Percentiles rank a stretch among this genome's conserved stretches.
Evolutionary conservation across 129 eudicot species (phyloP).

Genomic region (Helichrysum umbraculigerum): DNA sequence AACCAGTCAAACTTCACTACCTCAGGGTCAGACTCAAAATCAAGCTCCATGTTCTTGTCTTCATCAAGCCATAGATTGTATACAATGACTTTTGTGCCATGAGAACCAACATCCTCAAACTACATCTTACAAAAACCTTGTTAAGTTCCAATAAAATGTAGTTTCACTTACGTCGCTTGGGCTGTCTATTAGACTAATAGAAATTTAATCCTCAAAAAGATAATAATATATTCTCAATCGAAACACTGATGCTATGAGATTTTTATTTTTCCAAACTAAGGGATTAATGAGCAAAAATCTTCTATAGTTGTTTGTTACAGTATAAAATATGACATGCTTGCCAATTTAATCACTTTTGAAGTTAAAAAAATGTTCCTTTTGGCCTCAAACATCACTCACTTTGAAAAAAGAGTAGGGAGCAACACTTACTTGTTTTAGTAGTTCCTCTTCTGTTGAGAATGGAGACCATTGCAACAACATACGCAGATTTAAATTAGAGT

Average conservation of each 20-base stretch:
- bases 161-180: background rate
- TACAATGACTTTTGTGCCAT: conserved; percentile 78
- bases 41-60: conserved; percentile 70
- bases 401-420: background rate
- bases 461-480: conserved; percentile 91
- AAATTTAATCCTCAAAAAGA: conserved; percentile 5
- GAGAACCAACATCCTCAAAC: conserved; percentile 74
- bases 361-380: background rate
- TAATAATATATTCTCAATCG: background rate
- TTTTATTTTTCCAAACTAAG: background rate
- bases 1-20: conserved; percentile 31
- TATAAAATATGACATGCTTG: background rate
- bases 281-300: background rate
- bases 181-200: too few relatives aligned
- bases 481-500: conserved; percentile 46
- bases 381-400: conserved; percentile 3
- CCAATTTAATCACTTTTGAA: background rate
- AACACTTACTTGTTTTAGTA: conserved; percentile 63
- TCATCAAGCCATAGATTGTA: conserved; percentile 86
- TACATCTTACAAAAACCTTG: conserved; percentile 33
- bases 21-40: conserved; percentile 82
- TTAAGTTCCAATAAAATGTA: background rate
- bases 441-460: conserved; percentile 59
- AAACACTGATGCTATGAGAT: background rate
- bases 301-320: background rate